phyloP scores from a whole-genome alignment of 1,284 basidiomycete genomes.

The Leccinum insolens region DNA sequence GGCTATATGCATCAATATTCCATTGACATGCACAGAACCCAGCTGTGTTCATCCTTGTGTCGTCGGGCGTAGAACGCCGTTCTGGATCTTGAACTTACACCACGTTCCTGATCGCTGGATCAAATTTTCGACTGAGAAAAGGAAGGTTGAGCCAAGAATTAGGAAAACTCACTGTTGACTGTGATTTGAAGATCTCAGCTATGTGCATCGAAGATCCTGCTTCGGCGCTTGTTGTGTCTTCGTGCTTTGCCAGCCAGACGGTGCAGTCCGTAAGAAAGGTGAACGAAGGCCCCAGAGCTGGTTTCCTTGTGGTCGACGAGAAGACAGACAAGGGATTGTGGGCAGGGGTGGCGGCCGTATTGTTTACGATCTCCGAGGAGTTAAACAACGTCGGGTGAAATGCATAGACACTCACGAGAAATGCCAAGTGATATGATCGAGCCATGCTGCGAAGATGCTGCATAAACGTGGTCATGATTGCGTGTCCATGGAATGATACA shows the following conservation, averaged over 20 bases:
- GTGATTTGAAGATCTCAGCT: slow-evolving; percentile 48
- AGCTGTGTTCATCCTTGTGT: not conserved
- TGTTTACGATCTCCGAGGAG: slow-evolving; percentile 46
- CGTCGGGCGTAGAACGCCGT: slow-evolving; percentile 25
- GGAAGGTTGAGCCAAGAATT: not conserved
- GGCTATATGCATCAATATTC: not conserved
- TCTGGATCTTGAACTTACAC: slow-evolving; percentile 38
- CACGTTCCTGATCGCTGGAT: slow-evolving; percentile 42
- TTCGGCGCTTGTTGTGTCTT: slow-evolving; percentile 11
- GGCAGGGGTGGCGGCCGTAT: slow-evolving; percentile 39
- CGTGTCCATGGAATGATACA: slow-evolving; percentile 73
- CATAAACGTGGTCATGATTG: slow-evolving; percentile 75
- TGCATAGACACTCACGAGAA: slow-evolving; percentile 47
- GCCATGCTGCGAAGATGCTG: slow-evolving; percentile 58
- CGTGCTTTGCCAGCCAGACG: slow-evolving; percentile 56
- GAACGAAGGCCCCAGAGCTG: slow-evolving; percentile 75
- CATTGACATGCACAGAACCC: not conserved
- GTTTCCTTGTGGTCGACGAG: slow-evolving; percentile 52
- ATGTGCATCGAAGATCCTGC: slow-evolving; percentile 29
- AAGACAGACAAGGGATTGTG: slow-evolving; percentile 43
- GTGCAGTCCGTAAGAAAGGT: slow-evolving; percentile 72
- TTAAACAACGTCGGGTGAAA: not conserved
- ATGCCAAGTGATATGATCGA: slow-evolving; percentile 43
- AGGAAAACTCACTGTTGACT: slow-evolving; percentile 43
- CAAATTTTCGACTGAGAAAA: not conserved